Evolutionary conservation across 257 asterid species (phyloP), one percentile per base, ranked within the genome.

Genomic region (Salvia splendens): DNA sequence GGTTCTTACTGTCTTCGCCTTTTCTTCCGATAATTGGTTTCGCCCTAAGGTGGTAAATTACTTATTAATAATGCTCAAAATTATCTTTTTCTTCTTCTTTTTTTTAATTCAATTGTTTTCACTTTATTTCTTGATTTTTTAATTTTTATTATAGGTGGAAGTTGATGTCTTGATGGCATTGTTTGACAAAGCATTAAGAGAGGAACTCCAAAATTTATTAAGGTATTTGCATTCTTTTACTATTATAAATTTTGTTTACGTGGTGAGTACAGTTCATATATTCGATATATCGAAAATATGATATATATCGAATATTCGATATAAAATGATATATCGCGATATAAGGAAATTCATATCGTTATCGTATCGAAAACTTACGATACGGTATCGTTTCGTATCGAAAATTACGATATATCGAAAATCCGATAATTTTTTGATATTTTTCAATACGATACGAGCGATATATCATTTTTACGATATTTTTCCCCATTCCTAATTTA

Each of bases 1-100:
- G 48, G 92, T 80, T 63, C 86, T 86, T 5, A 89, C 96, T 0
- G 85, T 86, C 1, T 84, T 86, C 67, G 92, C 87, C 0, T 86
- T 89, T 74, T 89, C 92, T 4, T 77, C 86, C 7, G 83, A 86
- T 16, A 89, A 89, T 68, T 84, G 92, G 95, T 57, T 68, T 16
- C 83, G 95, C 20, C 92, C 96, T 42, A 81, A 84, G 68, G 92
- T 89, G 68, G 92, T 89, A 71, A 1, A 24, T 24, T 24, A 0
- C 2, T 24, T n/a, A n/a, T n/a, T n/a, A 63, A 49, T 1, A 61
- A 60, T 51, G 57, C 48, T 30, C 30, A 4, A 6, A 58, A 36
- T 42, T 42, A 45, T 12, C 16, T 53, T 62, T 6, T 9, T 4
- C 24, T 14, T 2, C 14, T 0, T 6, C 2, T 9, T 50, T 30